These are phyloP conservation scores for Irpex sp. DNA, from an alignment of 1,284 basidiomycete species.

Conservation along the genomic window DNA sequence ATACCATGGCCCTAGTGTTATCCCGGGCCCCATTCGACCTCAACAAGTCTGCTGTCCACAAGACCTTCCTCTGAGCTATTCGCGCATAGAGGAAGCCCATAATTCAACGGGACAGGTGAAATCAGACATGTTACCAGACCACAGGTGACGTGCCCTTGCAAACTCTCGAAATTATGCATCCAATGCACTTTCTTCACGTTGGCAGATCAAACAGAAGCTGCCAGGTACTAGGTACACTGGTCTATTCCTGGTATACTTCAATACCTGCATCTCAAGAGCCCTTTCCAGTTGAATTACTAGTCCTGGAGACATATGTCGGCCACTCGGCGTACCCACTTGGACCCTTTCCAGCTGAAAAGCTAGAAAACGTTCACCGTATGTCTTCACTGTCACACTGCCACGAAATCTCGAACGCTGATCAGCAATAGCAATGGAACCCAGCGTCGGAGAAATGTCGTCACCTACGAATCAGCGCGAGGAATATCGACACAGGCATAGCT, in stretches of 20 bases:
- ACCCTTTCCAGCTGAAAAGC: background rate
- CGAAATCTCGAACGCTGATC: background rate
- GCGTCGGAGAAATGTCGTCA: background rate
- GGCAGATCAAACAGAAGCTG: background rate
- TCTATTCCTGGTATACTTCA: background rate
- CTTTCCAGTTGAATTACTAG: background rate
- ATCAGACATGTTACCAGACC: background rate
- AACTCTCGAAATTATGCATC: background rate
- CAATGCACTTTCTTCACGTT: background rate
- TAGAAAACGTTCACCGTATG: background rate
- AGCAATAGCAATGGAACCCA: background rate
- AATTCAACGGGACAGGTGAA: too few relatives aligned
- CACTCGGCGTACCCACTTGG: too few relatives aligned
- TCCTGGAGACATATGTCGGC: background rate
- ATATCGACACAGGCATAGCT: background rate
- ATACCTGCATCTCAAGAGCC: background rate
- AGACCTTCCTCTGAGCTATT: background rate
- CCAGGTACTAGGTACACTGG: background rate
- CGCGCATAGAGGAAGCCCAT: background rate
- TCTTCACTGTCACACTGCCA: background rate
- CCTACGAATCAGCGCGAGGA: too few relatives aligned
- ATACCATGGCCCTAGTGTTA: too few relatives aligned
- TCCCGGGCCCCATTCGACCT: too few relatives aligned
- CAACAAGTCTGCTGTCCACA: too few relatives aligned
- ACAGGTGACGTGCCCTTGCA: background rate